Conservation (phyloP, 164 flowering plant genomes). For the Vitis cinerea region DNA sequence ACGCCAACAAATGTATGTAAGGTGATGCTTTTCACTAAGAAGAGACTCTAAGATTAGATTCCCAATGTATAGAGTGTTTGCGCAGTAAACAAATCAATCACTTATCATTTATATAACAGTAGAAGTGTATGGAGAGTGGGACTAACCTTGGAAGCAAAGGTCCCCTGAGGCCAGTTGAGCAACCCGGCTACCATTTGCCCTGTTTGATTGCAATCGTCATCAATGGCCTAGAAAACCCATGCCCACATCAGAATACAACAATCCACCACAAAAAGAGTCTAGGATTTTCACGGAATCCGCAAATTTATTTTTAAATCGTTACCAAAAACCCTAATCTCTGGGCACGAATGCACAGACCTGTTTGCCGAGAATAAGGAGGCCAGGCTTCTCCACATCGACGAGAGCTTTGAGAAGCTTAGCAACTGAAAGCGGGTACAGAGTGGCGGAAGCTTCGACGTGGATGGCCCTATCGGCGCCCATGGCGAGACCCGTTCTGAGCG, state of each 20-base stretch:
- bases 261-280: background rate
- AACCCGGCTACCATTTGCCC: slow-evolving; percentile 97
- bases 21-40: too few relatives aligned
- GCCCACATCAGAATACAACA: background rate
- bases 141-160: slow-evolving; percentile 95
- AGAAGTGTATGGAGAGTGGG: too few relatives aligned
- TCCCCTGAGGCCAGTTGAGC: slow-evolving; percentile 95
- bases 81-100: too few relatives aligned
- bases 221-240: slow-evolving; percentile 65
- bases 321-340: background rate
- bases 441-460: slow-evolving; percentile 54
- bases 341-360: slow-evolving; percentile 49
- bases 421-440: slow-evolving; percentile 64
- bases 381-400: slow-evolving; percentile 78
- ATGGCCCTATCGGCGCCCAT: slow-evolving; percentile 98
- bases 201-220: slow-evolving; percentile 97
- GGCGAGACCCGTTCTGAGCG: slow-evolving; percentile 91
- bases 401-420: slow-evolving; percentile 82
- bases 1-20: too few relatives aligned
- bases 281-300: too few relatives aligned
- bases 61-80: too few relatives aligned
- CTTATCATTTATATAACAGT: background rate
- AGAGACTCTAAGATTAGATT: too few relatives aligned
- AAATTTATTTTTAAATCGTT: too few relatives aligned
- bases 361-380: slow-evolving; percentile 78